Base-by-base conservation (phyloP, 2,329 filamentous ascomycete species). In the Ophiosphaerella narmari region DNA sequence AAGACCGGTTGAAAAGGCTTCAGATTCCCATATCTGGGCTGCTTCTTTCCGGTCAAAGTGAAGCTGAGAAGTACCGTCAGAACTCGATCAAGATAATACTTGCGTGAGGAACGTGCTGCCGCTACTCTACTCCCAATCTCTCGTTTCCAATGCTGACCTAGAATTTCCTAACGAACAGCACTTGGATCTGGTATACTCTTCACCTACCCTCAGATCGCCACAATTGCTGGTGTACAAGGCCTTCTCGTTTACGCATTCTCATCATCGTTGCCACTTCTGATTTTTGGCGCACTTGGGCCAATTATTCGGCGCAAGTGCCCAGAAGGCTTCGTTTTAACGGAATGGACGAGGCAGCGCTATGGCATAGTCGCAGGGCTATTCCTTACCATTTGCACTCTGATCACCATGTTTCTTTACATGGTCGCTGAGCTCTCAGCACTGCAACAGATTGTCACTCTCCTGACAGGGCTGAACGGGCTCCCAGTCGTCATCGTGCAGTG, bases 51-150 rank as follows among this genome's bases (percentile, higher is more conserved):
- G 42, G 54, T 63, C 53, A 52, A 63, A 66, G 84, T 78, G 83
- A 91, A 84, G 90, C 90, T 93, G 90, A 94, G 90, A 93, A 87
- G 88, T 85, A 94, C 90, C 89, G 90, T 92, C 80, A 88, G 78
- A 86, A 93, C 89, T 93, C 89, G 90, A 94, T 90, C 90, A 94
- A 94, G 90, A 90, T 93, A 94, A 93, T 91, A 88, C 90, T 94
- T 94, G 90, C 90, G 90, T 93, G 90, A 87, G 90, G 89, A 93
- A 92, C 82, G 90, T 93, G 89, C 88, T 92, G 89, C 89, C 89
- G 89, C 89, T 90, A 85, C 73, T 72, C 50, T 66, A 66, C 78
- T 75, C 77, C 72, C 74, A 72, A 69, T 66, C 64, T 53, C 63
- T 46, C 54, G 49, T 42, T n/a, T 39, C 36, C 43, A 58, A 46